A percentile compares a stretch with the other conserved stretches of the same genome.
Evolutionary conservation across 306 rosid genomes (phyloP).

Genomic region (peach (Prunus persica)): DNA sequence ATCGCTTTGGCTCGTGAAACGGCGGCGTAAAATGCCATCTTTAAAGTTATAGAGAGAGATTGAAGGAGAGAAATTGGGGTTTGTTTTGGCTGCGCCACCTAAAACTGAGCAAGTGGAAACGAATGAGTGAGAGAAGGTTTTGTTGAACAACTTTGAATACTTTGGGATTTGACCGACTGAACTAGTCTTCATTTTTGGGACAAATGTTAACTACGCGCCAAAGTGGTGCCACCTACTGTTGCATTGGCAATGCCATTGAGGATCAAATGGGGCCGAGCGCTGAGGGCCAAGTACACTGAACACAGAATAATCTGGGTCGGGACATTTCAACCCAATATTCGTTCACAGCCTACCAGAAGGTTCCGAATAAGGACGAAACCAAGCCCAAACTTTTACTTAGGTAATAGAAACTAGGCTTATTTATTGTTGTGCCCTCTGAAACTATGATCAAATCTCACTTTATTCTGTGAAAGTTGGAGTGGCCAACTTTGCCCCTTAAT

Average conservation of each 20-base stretch:
- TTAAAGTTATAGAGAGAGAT: neutral
- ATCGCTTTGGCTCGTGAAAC: conserved; percentile 18
- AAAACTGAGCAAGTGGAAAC: neutral
- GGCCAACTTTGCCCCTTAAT: too few species aligned
- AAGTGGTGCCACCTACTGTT: too few species aligned
- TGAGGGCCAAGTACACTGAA: neutral
- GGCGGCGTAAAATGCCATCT: conserved; percentile 18
- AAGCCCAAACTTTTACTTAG: too few species aligned
- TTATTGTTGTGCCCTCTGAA: too few species aligned
- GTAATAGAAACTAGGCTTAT: too few species aligned
- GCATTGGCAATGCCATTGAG: too few species aligned
- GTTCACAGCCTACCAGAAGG: neutral
- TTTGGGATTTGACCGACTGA: neutral
- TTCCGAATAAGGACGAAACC: too few species aligned
- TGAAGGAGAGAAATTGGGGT: neutral
- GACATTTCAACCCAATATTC: neutral
- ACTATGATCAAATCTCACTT: too few species aligned
- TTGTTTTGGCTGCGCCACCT: conserved; percentile 20
- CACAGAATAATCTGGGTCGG: neutral
- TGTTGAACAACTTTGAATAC: neutral
- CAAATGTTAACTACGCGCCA: neutral
- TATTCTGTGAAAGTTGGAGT: too few species aligned
- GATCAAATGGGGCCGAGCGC: too few species aligned
- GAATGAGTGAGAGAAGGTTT: neutral
- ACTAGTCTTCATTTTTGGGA: neutral